A percentile compares a stretch with the other conserved stretches of the same genome.
phyloP scores from a whole-genome alignment of 441 rosid species.

The Erysimum pusillum region DNA sequence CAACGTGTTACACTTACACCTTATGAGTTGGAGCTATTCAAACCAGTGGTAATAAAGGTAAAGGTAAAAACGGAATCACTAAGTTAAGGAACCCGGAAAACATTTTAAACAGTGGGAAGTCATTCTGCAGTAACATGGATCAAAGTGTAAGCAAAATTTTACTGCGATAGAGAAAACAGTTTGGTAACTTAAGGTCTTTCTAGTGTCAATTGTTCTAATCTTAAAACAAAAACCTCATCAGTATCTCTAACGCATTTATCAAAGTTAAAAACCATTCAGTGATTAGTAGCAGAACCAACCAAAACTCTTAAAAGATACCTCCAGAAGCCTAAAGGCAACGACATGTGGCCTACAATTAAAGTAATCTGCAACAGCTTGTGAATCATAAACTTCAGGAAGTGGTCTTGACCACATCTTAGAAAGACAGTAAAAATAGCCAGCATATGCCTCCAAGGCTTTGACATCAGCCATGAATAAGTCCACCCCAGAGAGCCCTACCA shows the following conservation, averaged over 20 bases:
- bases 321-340: constrained; percentile 84
- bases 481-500: constrained; percentile 78
- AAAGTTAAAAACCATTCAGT: constrained; percentile 8
- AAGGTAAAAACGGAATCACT: neutral
- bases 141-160: neutral
- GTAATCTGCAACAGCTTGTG: constrained; percentile 77
- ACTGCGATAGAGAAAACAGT: neutral
- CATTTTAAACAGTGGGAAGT: neutral
- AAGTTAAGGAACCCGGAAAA: neutral
- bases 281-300: constrained; percentile 14
- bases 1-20: neutral
- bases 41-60: neutral
- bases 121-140: neutral
- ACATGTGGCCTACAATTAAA: constrained; percentile 93
- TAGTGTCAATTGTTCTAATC: constrained; percentile 1
- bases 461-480: constrained; percentile 94
- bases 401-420: constrained; percentile 90
- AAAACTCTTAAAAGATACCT: constrained; percentile 60
- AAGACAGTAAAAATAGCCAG: constrained; percentile 64
- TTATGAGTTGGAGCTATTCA: neutral
- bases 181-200: constrained; percentile 6
- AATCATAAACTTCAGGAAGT: constrained; percentile 85
- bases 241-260: neutral
- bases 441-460: constrained; percentile 85
- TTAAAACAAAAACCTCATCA: constrained; percentile 4